Percentiles rank a stretch among this genome's conserved stretches.
phyloP scores from a whole-genome alignment of 2,329 filamentous ascomycete genomes.

The Verticillium dahliae region DNA sequence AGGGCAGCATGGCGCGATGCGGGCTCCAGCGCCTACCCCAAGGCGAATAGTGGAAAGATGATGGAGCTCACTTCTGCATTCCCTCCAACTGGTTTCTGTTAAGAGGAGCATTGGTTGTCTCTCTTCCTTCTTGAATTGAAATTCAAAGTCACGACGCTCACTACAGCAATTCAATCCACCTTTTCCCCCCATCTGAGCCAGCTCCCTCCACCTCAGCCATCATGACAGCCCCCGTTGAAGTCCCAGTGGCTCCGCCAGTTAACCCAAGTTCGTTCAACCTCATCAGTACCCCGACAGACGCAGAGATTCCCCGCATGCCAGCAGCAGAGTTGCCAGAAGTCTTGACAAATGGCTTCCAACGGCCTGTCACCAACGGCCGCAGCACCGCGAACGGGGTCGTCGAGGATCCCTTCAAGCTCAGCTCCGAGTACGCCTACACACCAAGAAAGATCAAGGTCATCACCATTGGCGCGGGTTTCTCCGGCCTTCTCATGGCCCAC shows the following conservation, averaged over 20 bases:
- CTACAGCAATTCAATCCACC: background rate
- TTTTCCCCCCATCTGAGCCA: background rate
- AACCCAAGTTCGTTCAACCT: background rate
- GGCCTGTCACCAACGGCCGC: background rate
- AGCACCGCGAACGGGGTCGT: conserved; percentile 4
- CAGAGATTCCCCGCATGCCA: background rate
- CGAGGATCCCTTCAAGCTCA: conserved; percentile 20
- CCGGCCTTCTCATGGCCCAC: conserved; percentile 24
- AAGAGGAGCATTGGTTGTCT: background rate
- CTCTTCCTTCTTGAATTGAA: background rate
- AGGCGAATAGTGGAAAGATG: too few species aligned
- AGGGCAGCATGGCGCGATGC: too few species aligned
- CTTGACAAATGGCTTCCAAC: background rate
- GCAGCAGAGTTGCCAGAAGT: conserved; percentile 5
- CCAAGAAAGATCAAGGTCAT: conserved; percentile 23
- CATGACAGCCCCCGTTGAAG: conserved; percentile 7
- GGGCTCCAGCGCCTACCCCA: too few species aligned
- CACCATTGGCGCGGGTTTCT: conserved; percentile 25
- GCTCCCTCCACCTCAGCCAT: background rate
- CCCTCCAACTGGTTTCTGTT: background rate
- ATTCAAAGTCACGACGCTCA: background rate
- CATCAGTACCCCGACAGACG: background rate
- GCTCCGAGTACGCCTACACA: conserved; percentile 18
- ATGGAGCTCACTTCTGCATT: too few species aligned
- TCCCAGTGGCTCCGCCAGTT: background rate